Conservation (phyloP, 2,329 filamentous ascomycete genomes). For the Knoxdaviesia capensis region DNA sequence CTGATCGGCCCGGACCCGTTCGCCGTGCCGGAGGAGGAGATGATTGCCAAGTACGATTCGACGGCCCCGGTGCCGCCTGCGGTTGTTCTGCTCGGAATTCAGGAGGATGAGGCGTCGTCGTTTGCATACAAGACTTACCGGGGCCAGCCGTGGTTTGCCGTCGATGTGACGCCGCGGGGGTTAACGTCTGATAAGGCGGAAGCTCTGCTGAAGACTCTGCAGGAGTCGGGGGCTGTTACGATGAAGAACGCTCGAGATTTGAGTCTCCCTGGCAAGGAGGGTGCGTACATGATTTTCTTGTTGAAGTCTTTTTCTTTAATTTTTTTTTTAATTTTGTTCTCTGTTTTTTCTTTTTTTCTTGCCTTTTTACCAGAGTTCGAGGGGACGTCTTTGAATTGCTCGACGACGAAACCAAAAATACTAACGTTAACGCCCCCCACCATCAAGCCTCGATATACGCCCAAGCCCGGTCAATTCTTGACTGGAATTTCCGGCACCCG, state of each 20-base stretch:
- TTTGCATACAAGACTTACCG: conserved; percentile 50
- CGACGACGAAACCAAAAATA: neutral
- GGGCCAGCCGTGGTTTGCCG: conserved; percentile 69
- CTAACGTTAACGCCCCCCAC: neutral
- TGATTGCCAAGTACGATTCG: conserved; percentile 57
- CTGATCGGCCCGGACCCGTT: conserved; percentile 58
- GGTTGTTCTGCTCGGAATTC: conserved; percentile 68
- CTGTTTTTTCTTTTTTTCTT: too few relatives aligned
- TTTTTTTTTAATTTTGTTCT: too few relatives aligned
- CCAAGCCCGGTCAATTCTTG: conserved; percentile 68
- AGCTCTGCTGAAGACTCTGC: conserved; percentile 21
- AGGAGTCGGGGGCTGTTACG: conserved; percentile 1
- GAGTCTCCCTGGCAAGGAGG: conserved; percentile 17
- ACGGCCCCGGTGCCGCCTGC: conserved; percentile 37
- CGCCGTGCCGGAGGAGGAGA: conserved; percentile 47
- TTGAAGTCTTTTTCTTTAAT: too few relatives aligned
- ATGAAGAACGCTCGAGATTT: conserved; percentile 24
- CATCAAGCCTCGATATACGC: conserved; percentile 66
- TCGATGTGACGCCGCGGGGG: conserved; percentile 65
- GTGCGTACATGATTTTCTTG: neutral
- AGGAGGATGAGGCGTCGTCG: conserved; percentile 34
- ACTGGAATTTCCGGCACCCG: conserved; percentile 86
- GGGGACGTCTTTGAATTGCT: neutral
- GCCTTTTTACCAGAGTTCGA: too few relatives aligned
- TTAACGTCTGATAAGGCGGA: conserved; percentile 30